Percentiles rank a stretch among this genome's conserved stretches.
These are phyloP conservation scores for Triangularia verruculosa DNA, from an alignment of 2,329 filamentous ascomycete species.

Conservation along the genomic window DNA sequence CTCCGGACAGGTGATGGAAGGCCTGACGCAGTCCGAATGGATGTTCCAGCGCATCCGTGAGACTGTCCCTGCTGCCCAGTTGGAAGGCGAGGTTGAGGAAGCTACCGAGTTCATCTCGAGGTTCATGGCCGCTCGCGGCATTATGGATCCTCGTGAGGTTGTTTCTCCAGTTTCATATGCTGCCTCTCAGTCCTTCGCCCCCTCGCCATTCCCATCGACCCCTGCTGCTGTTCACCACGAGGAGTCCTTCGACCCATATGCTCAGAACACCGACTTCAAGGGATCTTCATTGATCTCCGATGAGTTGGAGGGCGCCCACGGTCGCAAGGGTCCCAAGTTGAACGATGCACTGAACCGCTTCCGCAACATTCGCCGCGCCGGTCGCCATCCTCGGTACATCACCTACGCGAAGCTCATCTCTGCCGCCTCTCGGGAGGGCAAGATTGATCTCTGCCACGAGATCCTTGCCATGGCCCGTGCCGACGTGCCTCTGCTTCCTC, in stretches of 20 bases:
- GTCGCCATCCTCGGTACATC: conserved; percentile 90
- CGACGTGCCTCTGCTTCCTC: conserved; percentile 79
- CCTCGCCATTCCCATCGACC: conserved; percentile 52
- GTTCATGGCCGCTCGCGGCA: conserved; percentile 56
- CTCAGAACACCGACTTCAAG: conserved; percentile 86
- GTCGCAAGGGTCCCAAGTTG: conserved; percentile 68
- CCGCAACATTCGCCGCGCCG: conserved; percentile 88
- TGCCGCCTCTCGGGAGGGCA: conserved; percentile 80
- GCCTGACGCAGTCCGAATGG: conserved; percentile 70
- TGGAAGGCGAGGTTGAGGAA: conserved; percentile 81
- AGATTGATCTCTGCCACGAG: conserved; percentile 78
- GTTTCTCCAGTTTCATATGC: conserved; percentile 46
- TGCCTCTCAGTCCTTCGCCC: conserved; percentile 43
- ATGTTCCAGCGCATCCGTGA: conserved; percentile 85
- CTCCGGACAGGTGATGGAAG: conserved; percentile 79
- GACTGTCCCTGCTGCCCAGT: conserved; percentile 47
- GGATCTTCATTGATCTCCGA: conserved; percentile 89
- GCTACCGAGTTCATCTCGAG: conserved; percentile 66
- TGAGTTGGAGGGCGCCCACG: conserved; percentile 76
- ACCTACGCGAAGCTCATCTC: conserved; percentile 95
- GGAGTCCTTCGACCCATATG: conserved; percentile 88
- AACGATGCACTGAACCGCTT: conserved; percentile 80
- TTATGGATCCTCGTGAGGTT: conserved; percentile 53
- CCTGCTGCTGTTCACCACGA: conserved; percentile 62
- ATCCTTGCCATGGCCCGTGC: conserved; percentile 84